Evolutionary conservation across 306 rosid genomes (phyloP), one percentile per base, ranked within the genome.

Genomic region (Fragaria ananassa): DNA sequence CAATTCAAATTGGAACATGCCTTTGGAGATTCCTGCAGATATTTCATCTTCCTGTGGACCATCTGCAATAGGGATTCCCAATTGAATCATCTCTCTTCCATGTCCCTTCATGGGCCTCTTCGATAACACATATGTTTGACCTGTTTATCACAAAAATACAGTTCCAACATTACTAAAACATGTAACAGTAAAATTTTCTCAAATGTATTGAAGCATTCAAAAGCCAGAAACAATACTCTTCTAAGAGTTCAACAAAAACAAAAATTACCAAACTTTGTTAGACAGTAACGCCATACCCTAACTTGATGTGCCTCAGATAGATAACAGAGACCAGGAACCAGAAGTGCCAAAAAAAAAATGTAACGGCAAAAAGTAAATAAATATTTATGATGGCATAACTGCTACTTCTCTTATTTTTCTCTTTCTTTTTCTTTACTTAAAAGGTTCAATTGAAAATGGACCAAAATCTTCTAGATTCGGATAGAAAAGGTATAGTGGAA

Each of bases 21-120:
- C 97, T 91, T 84, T 90, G 37, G 86, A 76, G 70, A 79, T 78
- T 62, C 91, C 92, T 34, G 86, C 39, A 71, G 87, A 63, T 81
- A 81, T 85, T 49, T 91, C 93, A 75, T 81, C 93, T 37, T 90
- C 90, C 10, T 71, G 76, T 21, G 97, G 88, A 62, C 84, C 70
- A 79, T 92, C 97, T 44, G 85, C 89, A 84, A 90, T 77, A 25
- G 93, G 96, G 69, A 84, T 75, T 75, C 97, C 97, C 57, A 92
- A 78, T 66, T 92, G 97, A 83, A 92, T 85, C 83, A 84, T 88
- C 81, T 92, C 97, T 83, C 96, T 89, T 82, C 97, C 97, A 75
- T 79, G 96, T 60, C 97, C 97, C 81, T 81, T 92, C 84, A 78
- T 88, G 39, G 97, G 97, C 86, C 96, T 87, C 80, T 88, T 89